These are phyloP conservation scores for Amanita polypyramis DNA, from an alignment of 768 basidiomycete species.

Conservation along the genomic window DNA sequence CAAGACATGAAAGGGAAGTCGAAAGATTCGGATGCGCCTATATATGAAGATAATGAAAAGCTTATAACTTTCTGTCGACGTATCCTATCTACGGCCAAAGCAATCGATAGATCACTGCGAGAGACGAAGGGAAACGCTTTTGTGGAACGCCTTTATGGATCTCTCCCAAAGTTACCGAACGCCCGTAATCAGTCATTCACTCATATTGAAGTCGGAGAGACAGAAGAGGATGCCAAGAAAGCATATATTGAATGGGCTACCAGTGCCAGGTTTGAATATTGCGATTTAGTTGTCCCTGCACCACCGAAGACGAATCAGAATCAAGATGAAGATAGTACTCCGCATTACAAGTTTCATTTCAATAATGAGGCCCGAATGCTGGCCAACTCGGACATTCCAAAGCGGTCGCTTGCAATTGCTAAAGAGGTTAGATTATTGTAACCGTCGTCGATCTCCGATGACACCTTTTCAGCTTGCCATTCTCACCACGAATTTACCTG, in stretches of 20 bases:
- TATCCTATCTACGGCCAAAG: conserved; percentile 71
- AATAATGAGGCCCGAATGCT: conserved; percentile 80
- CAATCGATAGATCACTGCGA: conserved; percentile 79
- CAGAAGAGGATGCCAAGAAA: conserved; percentile 58
- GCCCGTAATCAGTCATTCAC: conserved; percentile 23
- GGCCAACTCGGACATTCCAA: conserved; percentile 78
- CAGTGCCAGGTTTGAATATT: conserved; percentile 80
- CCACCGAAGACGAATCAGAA: conserved; percentile 14
- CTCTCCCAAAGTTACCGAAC: conserved; percentile 63
- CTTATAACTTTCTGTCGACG: conserved; percentile 76
- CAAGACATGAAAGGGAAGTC: conserved; percentile 51
- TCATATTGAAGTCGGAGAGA: conserved; percentile 40
- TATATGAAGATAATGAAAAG: conserved; percentile 68
- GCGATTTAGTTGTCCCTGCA: conserved; percentile 58
- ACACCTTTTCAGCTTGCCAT: conserved; percentile 64
- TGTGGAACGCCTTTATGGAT: conserved; percentile 64
- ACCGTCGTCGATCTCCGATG: neutral
- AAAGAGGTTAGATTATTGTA: conserved; percentile 55
- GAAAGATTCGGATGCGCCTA: conserved; percentile 36
- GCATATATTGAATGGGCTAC: conserved; percentile 82
- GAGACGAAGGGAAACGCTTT: conserved; percentile 89
- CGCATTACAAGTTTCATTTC: conserved; percentile 76
- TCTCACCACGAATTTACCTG: conserved; percentile 88
- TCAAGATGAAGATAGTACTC: conserved; percentile 39
- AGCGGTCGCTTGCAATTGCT: conserved; percentile 87